Conservation (phyloP, 2,329 filamentous ascomycete species). For the Aspergillus jensenii region DNA sequence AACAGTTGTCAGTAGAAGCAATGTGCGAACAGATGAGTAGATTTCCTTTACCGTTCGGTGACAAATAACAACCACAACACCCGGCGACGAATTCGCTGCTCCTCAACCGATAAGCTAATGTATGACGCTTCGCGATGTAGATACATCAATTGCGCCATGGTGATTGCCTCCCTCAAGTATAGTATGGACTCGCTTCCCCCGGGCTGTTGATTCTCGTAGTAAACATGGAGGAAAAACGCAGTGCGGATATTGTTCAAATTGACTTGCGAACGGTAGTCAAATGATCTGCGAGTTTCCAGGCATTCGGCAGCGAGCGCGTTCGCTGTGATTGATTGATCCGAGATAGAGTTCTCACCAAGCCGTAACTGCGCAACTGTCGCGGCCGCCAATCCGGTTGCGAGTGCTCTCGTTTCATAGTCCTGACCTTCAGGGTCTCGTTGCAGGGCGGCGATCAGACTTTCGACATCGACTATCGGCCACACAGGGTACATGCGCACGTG, state of each 20-base stretch:
- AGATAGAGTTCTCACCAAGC: conserved; percentile 30
- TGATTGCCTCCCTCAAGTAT: conserved; percentile 53
- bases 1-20: neutral
- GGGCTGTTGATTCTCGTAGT: conserved; percentile 50
- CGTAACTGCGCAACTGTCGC: conserved; percentile 53
- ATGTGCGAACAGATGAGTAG: neutral
- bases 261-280: conserved; percentile 28
- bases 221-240: conserved; percentile 55
- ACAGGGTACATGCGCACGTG: conserved; percentile 53
- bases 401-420: conserved; percentile 37
- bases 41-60: conserved; percentile 37
- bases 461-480: conserved; percentile 53
- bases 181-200: conserved; percentile 50
- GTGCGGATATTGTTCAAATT: conserved; percentile 47
- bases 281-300: conserved; percentile 29
- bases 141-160: conserved; percentile 51
- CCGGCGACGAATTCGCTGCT: conserved; percentile 48
- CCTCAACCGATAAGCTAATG: conserved; percentile 31
- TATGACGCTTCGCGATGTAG: conserved; percentile 49
- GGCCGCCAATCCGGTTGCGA: conserved; percentile 49
- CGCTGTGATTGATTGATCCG: conserved; percentile 31
- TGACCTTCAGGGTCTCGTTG: conserved; percentile 26
- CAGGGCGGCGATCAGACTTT: conserved; percentile 42
- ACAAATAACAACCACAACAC: conserved; percentile 52
- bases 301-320: conserved; percentile 39